Evolutionary conservation across 495 filamentous ascomycete genomes (phyloP), one percentile per base, ranked within the genome.

Genomic region (Daldinia bambusicola): DNA sequence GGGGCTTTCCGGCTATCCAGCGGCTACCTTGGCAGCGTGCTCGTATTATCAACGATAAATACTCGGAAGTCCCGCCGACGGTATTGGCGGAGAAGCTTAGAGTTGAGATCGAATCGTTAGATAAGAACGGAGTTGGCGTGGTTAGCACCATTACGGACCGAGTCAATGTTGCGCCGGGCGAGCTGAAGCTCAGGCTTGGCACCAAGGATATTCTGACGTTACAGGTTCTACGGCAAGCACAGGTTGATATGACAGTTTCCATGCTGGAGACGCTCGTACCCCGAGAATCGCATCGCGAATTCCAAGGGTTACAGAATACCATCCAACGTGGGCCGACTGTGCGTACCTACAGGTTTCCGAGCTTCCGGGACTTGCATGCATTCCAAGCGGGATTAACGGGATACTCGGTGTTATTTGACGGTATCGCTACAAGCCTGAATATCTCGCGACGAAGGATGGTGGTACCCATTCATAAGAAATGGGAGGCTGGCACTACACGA

Each of bases 391-490:
- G 92, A 14, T 79, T 96, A 41, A 96, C 93, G 1, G 92, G 93
- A 0, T 95, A 90, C 79, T 76, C 79, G 20, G 90, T 95, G 2
- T 80, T 91, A 3, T 96, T 89, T 69, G 93, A 96, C 72, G 89
- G 89, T 38, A 79, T 90, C 48, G 93, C 91, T 9, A 81, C 86
- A 0, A 89, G 86, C 4, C 93, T 96, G 72, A 87, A 89, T 64
- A 95, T 97, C 62, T 89, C 93, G 2, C 91, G 93, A n/a, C 87
- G 92, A 48, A 87, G 92, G 64, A 93, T 91, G 87, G 90, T 95
- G 22, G 91, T 95, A n/a, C 92, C 92, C 0, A 92, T 95, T 55
- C 89, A 94, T 79, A 96, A 97, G 81, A 93, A 92, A 76, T 95
- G 92, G 92, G 92, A 95, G 73, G 91, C 93, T 1, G 86, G 82